These are phyloP conservation scores for Toxoplasma gondii DNA, from an alignment of 169 alveolate species.

Conservation along the genomic window DNA sequence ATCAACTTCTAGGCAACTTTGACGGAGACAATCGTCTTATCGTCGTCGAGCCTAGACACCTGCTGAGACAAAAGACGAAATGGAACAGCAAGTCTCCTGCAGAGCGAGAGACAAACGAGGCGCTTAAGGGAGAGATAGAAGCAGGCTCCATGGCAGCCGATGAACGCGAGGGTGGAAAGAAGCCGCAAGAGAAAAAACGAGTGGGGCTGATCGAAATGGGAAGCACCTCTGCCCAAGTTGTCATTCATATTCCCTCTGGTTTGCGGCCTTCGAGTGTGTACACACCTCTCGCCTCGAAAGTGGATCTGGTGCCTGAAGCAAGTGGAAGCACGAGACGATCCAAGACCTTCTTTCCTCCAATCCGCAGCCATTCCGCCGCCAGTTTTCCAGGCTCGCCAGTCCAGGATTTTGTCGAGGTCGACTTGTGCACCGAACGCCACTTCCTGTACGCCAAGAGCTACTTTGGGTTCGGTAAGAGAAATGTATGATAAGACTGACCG, in stretches of 20 bases:
- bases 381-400: not conserved
- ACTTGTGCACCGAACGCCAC: constrained; percentile 23
- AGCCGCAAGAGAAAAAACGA: not conserved
- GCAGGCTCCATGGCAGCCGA: too few species aligned
- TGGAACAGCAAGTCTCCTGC: not conserved
- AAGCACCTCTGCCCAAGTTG: constrained; percentile 64
- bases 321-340: not conserved
- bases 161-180: not conserved
- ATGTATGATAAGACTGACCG: too few species aligned
- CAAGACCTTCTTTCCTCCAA: not conserved
- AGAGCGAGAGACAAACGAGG: not conserved
- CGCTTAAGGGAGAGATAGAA: not conserved
- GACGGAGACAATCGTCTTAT: not conserved
- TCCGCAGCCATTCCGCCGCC: not conserved
- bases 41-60: not conserved
- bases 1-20: constrained; percentile 49
- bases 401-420: constrained; percentile 24
- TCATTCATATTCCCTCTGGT: constrained; percentile 35
- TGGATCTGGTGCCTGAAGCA: too few species aligned
- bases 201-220: constrained; percentile 65
- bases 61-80: not conserved
- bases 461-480: constrained; percentile 39
- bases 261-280: not conserved
- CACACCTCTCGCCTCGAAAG: not conserved
- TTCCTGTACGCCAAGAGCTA: constrained; percentile 40